Conservation (phyloP, 75 land plant species). For the Selaginella tamariscina region DNA sequence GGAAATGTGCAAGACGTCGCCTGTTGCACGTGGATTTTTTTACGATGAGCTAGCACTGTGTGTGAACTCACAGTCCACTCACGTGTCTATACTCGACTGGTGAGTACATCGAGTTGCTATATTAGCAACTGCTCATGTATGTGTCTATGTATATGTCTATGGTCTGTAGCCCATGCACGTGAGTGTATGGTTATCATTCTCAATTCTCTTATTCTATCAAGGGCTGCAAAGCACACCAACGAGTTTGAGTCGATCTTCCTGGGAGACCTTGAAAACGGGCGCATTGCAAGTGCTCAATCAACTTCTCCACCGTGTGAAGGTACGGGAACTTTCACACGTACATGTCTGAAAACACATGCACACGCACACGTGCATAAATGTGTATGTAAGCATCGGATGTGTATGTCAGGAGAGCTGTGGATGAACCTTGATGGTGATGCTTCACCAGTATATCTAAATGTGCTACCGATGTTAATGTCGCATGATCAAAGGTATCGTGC, state of each 20-base stretch:
- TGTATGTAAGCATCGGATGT: background rate
- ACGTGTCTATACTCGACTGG: conserved; percentile 67
- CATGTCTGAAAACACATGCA: too few species aligned
- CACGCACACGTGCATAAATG: too few species aligned
- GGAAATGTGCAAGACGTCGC: conserved; percentile 52
- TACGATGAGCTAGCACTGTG: conserved; percentile 57
- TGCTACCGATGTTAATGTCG: conserved; percentile 47
- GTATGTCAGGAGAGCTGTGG: conserved; percentile 62
- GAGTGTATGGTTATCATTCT: background rate
- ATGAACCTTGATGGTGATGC: conserved; percentile 89
- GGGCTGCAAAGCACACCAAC: conserved; percentile 61
- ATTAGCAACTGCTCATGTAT: background rate
- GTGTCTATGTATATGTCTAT: background rate
- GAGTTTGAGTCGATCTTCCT: conserved; percentile 67
- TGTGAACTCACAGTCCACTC: conserved; percentile 31
- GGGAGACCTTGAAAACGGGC: too few species aligned
- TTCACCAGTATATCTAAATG: conserved; percentile 72
- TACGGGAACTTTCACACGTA: background rate
- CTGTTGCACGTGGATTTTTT: conserved; percentile 40
- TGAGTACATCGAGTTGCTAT: conserved; percentile 14
- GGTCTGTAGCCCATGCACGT: background rate
- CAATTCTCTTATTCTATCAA: conserved; percentile 12
- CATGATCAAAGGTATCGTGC: conserved; percentile 25
- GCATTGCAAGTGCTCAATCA: too few species aligned
- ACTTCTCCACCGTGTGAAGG: background rate